Evolutionary conservation across 495 filamentous ascomycete species (phyloP), one percentile per base, ranked within the genome.

Genomic region (Penicillium dipodomyicola): DNA sequence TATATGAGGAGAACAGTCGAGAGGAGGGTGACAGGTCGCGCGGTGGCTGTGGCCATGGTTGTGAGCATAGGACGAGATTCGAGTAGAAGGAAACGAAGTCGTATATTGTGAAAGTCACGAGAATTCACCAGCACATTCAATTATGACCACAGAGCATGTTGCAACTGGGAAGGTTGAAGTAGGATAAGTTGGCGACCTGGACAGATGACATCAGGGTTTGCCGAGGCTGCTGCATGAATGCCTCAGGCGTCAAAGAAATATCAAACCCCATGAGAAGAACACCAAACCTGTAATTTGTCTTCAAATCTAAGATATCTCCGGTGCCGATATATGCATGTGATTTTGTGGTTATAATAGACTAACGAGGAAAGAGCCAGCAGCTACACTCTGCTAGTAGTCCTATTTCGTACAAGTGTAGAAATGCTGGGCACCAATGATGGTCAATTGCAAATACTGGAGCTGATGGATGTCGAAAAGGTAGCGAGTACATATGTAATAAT

Each of bases 1-100:
- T 96, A 97, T 65, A 87, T 72, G 37, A 89, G 74, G 52, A 84
- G 64, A 35, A 79, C 62, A 17, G 57, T 48, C 17, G 68, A 27
- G 15, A 72, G 60, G 59, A 64, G 58, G 62, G 57, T 22, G 17
- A 58, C 50, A 39, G 62, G 55, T 58, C 58, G 61, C 33, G 42
- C 19, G 44, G 59, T 47, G 48, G 59, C 44, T 52, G 65, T 54
- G 56, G 67, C 50, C 68, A 67, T 71, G 48, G 54, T 62, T 30
- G 33, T 43, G 45, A 30, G 27, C 45, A 33, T 17, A 32, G 17
- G 29, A 8, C 4, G 30, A 15, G 45, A 32, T 48, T 20, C 11
- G 25, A 19, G 29, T 8, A 32, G 8, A 32, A n/a, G 27, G 8
- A 19, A 30, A 47, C 9, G 8, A 29, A 29, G 6, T 23, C 10